Evolutionary conservation across 73 alveolate genomes (phyloP), one percentile per base, ranked within the genome.

Genomic region (Paramecium pentaurelia): DNA sequence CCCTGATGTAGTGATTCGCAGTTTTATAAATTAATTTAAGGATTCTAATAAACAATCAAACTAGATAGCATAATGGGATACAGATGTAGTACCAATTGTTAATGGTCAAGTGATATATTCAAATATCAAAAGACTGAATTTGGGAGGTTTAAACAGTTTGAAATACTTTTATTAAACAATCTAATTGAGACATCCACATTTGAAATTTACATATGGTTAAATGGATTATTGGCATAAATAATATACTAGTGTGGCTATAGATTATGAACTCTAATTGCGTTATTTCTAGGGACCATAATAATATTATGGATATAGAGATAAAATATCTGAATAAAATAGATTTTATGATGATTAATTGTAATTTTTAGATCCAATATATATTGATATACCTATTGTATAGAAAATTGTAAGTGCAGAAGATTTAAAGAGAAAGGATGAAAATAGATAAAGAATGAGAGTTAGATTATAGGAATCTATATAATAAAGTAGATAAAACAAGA

Each of bases 251-350:
- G 73, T 80, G 16, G 91, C 91, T 1, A 80, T 80, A 7, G 91
- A 80, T 49, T 80, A 45, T 80, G 2, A 42, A 22, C 45, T 40
- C 49, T 49, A 80, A 49, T 6, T 80, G 37, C 73, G 28, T 2
- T 25, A 42, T 80, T 44, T 80, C n/a, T 32, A 44, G 18, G 91
- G 91, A 42, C 20, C 71, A 18, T 37, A 73, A 73, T 44, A 22
- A 42, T 80, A 80, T 47, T 80, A 44, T 80, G 91, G 91, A 49
- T 80, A 80, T 45, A 80, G 91, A 80, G 91, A 80, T 80, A 25
- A 80, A 11, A 80, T 80, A 45, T 32, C 77, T 4, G 91, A 80
- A 44, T 30, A 80, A 42, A 80, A 80, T 80, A 42, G 71, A 80
- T 45, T 45, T 40, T 27, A 25, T 80, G 44, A 45, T 44, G 91